phyloP scores from a whole-genome alignment of 2,329 filamentous ascomycete species.

The Ilyonectria mors-panacis region DNA sequence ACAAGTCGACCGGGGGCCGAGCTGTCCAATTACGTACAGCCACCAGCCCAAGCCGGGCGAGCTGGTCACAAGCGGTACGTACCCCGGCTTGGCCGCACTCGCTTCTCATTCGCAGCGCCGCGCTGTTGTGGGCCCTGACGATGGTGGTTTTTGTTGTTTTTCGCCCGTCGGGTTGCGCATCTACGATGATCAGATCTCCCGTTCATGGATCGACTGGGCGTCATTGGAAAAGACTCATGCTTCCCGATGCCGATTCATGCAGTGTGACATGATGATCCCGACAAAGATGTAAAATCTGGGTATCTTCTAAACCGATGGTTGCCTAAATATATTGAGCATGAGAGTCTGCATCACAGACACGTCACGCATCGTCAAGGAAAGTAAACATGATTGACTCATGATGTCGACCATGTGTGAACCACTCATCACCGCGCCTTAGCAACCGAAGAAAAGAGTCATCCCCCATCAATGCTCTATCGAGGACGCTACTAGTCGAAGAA shows the following conservation, averaged over 20 bases:
- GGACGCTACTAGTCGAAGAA: not conserved
- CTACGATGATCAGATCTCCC: constrained; percentile 36
- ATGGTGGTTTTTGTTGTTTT: constrained; percentile 13
- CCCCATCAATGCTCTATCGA: not conserved
- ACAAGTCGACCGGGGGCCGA: constrained; percentile 25
- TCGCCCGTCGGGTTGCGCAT: constrained; percentile 14
- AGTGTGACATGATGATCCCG: not conserved
- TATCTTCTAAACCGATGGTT: constrained; percentile 30
- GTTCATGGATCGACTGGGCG: constrained; percentile 36
- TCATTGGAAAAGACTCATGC: constrained; percentile 22
- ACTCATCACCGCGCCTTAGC: not conserved
- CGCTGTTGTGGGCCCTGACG: constrained; percentile 6
- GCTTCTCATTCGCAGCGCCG: constrained; percentile 1
- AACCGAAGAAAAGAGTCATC: not conserved
- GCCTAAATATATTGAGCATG: constrained; percentile 6
- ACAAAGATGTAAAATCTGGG: not conserved
- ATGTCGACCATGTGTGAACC: not conserved
- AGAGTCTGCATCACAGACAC: constrained; percentile 31
- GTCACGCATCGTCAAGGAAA: constrained; percentile 30
- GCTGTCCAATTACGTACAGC: constrained; percentile 23
- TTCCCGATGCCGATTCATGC: not conserved
- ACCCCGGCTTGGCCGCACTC: not conserved
- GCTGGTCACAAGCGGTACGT: constrained; percentile 4
- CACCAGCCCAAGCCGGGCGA: constrained; percentile 26
- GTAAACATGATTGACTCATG: not conserved